Evolutionary conservation across 2,329 filamentous ascomycete genomes (phyloP), one percentile per base, ranked within the genome.

Genomic region (Fusarium humuli): DNA sequence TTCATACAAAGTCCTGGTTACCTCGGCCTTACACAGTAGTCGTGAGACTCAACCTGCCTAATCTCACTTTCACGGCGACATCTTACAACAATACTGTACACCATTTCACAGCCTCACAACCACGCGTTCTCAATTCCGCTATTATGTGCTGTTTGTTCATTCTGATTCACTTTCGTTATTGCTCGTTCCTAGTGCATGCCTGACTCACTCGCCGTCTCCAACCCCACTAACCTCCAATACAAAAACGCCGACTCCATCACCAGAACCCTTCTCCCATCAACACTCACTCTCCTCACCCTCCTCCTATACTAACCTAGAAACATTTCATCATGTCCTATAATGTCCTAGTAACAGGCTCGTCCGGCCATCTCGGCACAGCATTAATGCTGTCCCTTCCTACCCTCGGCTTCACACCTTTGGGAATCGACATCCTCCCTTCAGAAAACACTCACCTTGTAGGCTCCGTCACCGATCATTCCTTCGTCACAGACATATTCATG

Each of bases 271-370:
- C 25, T n/a, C 27, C 14, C 32, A 27, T 13, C 32, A 25, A 52
- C 23, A 27, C 23, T 6, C 29, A 34, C 23, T 29, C 46, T 13
- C 27, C 44, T 37, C 13, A 16, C 4, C 30, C 16, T 25, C 46
- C 37, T 27, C 52, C 3, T 22, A 53, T 34, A 30, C n/a, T 22
- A 25, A 25, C 10, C 12, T n/a, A 11, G 20, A 27, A 32, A 27
- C 1, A 2, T 20, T 16, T 16, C 18, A 42, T 25, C 45, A 69
- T 71, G 68, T 14, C 69, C 14, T 75, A 73, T 50, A 67, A 80
- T 64, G 78, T 84, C 41, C 81, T 85, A 18, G 81, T 85, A 40
- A 85, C 83, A 18, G 83, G 83, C 66, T 82, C 83, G 1, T 78
- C 83, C 0, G 83, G 83, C 57, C 83, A 85, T 57, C 79, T 85